Conservation (phyloP, 148 eudicot genomes). For the Agrostemma githago region DNA sequence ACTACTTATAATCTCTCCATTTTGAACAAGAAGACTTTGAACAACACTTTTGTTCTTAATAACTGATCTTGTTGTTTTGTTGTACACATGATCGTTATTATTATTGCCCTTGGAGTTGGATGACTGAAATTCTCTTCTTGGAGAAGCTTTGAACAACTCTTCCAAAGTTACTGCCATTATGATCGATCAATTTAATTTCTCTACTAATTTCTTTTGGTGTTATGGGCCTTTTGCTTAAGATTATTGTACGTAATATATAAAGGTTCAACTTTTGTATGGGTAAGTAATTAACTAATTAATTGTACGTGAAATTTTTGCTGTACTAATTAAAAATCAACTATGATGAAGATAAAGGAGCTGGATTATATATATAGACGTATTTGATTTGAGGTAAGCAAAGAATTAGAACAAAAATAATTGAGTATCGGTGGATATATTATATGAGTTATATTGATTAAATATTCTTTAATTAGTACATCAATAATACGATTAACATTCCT, state of each 20-base stretch:
- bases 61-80: constrained; percentile 10
- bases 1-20: constrained; percentile 20
- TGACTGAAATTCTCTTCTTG: constrained; percentile 11
- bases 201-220: background rate
- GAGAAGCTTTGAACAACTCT: constrained; percentile 4
- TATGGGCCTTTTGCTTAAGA: background rate
- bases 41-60: constrained; percentile 18
- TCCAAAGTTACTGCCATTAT: constrained; percentile 13
- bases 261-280: too few relatives aligned
- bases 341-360: background rate
- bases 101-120: background rate
- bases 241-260: too few relatives aligned
- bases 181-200: background rate
- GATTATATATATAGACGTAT: constrained; percentile 4
- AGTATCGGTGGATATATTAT: constrained; percentile 15
- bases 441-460: background rate
- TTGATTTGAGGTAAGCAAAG: constrained; percentile 6
- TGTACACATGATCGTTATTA: background rate
- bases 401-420: constrained; percentile 1
- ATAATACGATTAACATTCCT: background rate
- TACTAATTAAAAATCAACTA: background rate
- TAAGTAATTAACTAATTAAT: too few relatives aligned
- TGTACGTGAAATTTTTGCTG: background rate
- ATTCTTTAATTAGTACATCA: background rate
- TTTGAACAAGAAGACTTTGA: constrained; percentile 35